Evolutionary conservation across 768 basidiomycete genomes (phyloP), one percentile per base, ranked within the genome.

Genomic region (Udeniomyces megalosporus): DNA sequence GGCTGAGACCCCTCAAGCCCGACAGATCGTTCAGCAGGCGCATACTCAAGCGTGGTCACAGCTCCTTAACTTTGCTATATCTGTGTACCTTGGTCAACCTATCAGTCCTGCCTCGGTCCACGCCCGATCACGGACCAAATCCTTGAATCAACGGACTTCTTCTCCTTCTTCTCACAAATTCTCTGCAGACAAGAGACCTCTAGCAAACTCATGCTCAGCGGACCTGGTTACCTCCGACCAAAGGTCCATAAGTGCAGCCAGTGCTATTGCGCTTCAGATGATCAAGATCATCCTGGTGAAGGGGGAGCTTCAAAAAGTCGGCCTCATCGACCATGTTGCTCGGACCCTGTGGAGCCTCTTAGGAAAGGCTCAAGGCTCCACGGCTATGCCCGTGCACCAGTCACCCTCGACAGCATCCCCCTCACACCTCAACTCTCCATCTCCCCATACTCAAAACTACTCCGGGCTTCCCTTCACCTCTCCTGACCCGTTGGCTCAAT

Each of bases 271-370:
- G 0, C 68, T 87, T 28, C 85, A 86, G 70, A 76, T 83, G 17
- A 72, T 87, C 66, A 87, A 87, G 68, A 73, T 80, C 32, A 78
- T 86, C 66, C 66, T 85, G 17, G 73, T 86, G 51, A 80, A 83
- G 20, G 84, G n/a, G n/a, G n/a, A n/a, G n/a, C n/a, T n/a, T n/a
- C n/a, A n/a, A n/a, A n/a, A n/a, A n/a, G n/a, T n/a, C 85, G 71
- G 75, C 22, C 77, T 81, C n/a, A 63, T 86, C n/a, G 80, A 79
- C 2, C 63, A 72, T 1, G 79, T 83, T 57, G 71, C 86, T 51
- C 77, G 73, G 66, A 70, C 75, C 0, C 72, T 80, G 6, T 71
- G n/a, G n/a, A n/a, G n/a, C n/a, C n/a, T n/a, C n/a, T n/a, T n/a
- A n/a, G n/a, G n/a, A n/a, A n/a, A n/a, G n/a, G n/a, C n/a, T n/a